Conservation (phyloP, 306 rosid species). For the Corylus heterophylla region DNA sequence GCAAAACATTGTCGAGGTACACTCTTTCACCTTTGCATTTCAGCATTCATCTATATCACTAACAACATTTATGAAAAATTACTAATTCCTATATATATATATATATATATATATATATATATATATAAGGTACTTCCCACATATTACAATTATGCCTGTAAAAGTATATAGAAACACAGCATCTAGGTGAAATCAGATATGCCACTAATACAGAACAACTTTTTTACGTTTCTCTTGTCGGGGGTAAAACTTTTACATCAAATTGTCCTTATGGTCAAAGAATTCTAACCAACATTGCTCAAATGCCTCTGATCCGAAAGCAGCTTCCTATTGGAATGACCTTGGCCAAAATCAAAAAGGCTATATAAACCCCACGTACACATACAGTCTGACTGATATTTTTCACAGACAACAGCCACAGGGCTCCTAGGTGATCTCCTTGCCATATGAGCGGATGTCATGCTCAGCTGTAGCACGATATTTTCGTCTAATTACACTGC, state of each 20-base stretch:
- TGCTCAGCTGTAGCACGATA: conserved; percentile 17
- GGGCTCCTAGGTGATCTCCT: conserved; percentile 52
- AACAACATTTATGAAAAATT: neutral
- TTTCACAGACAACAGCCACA: conserved; percentile 43
- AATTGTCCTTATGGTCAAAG: neutral
- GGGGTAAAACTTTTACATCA: neutral
- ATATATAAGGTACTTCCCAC: neutral
- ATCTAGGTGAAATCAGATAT: neutral
- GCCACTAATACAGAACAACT: neutral
- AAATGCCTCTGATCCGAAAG: conserved; percentile 39
- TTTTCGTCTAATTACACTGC: conserved; percentile 5
- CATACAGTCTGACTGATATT: conserved; percentile 48
- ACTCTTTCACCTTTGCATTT: neutral
- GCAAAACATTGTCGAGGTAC: neutral
- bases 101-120: neutral
- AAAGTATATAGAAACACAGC: neutral
- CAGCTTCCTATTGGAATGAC: conserved; percentile 39
- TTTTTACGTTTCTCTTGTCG: neutral
- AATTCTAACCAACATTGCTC: conserved; percentile 39
- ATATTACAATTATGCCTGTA: too few species aligned
- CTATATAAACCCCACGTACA: conserved; percentile 52
- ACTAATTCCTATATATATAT: neutral
- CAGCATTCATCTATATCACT: neutral
- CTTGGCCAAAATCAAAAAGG: conserved; percentile 52
- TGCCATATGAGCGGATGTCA: conserved; percentile 43